Conservation (phyloP, 2,329 filamentous ascomycete species). For the Trichophyton verrucosum region DNA sequence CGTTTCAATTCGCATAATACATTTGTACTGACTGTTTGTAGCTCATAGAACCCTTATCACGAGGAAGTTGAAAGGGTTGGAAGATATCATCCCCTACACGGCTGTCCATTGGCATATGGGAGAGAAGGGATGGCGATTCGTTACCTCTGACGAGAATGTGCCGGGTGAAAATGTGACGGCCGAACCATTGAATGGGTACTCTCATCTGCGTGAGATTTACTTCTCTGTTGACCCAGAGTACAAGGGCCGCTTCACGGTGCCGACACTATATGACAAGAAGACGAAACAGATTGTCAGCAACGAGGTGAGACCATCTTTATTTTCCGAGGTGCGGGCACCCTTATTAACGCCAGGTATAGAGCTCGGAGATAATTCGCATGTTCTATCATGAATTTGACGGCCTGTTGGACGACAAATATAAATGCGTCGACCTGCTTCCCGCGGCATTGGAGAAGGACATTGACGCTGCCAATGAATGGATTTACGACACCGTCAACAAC, state of each 20-base stretch:
- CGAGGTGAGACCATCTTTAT: constrained; percentile 44
- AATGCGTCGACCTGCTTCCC: constrained; percentile 56
- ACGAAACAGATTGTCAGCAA: constrained; percentile 71
- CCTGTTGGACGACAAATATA: constrained; percentile 48
- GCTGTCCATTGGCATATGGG: constrained; percentile 88
- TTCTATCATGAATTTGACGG: constrained; percentile 70
- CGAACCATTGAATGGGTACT: constrained; percentile 53
- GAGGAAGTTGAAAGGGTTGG: constrained; percentile 79
- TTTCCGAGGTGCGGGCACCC: not conserved
- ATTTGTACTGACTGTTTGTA: constrained; percentile 21
- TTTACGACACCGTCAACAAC: constrained; percentile 51
- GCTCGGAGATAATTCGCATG: constrained; percentile 86
- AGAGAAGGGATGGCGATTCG: constrained; percentile 71
- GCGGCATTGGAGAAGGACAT: constrained; percentile 52
- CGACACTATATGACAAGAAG: constrained; percentile 63
- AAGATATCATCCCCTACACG: constrained; percentile 66
- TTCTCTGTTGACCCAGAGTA: constrained; percentile 62
- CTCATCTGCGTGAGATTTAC: constrained; percentile 67
- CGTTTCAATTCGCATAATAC: not conserved
- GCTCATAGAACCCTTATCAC: constrained; percentile 80
- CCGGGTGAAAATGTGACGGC: constrained; percentile 42
- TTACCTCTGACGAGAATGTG: constrained; percentile 48
- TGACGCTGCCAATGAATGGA: constrained; percentile 68
- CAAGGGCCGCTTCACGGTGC: constrained; percentile 71
- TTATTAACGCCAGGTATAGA: constrained; percentile 19